Percentiles rank a stretch among this genome's conserved stretches.
phyloP scores from a whole-genome alignment of 2,329 filamentous ascomycete genomes.

The Ophiosphaerella narmari region DNA sequence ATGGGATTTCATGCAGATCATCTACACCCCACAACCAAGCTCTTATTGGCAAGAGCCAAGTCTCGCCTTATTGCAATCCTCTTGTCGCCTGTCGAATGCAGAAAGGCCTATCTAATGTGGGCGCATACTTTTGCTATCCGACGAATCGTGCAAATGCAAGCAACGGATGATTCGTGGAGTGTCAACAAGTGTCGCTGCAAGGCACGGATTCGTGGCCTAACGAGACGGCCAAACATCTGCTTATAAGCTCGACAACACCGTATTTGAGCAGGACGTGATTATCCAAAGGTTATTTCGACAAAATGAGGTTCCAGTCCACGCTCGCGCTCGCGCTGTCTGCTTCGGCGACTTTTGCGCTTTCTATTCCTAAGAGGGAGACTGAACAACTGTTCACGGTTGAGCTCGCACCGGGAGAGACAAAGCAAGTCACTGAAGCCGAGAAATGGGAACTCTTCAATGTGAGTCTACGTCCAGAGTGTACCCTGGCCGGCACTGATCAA shows the following conservation, averaged over 20 bases:
- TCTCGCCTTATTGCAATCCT: conserved; percentile 9
- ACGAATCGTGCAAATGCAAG: not conserved
- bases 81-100: conserved; percentile 18
- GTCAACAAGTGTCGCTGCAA: not conserved
- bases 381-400: conserved; percentile 18
- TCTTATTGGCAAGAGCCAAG: conserved; percentile 19
- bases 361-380: conserved; percentile 3
- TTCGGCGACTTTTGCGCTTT: conserved; percentile 6
- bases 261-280: not conserved
- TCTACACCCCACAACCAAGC: conserved; percentile 8
- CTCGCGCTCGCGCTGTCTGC: conserved; percentile 10
- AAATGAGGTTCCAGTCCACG: conserved; percentile 12
- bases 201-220: not conserved
- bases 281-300: not conserved
- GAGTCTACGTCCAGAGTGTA: not conserved
- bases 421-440: conserved; percentile 16
- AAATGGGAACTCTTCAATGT: conserved; percentile 20
- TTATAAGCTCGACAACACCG: not conserved
- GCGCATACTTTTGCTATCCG: not conserved
- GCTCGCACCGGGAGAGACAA: conserved; percentile 18
- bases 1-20: conserved; percentile 9
- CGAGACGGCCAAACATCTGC: not conserved
- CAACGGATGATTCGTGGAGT: not conserved
- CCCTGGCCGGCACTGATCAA: not conserved
- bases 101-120: not conserved